phyloP scores from a whole-genome alignment of 805 yeast genomes.

The Wickerhamiella brachini region DNA sequence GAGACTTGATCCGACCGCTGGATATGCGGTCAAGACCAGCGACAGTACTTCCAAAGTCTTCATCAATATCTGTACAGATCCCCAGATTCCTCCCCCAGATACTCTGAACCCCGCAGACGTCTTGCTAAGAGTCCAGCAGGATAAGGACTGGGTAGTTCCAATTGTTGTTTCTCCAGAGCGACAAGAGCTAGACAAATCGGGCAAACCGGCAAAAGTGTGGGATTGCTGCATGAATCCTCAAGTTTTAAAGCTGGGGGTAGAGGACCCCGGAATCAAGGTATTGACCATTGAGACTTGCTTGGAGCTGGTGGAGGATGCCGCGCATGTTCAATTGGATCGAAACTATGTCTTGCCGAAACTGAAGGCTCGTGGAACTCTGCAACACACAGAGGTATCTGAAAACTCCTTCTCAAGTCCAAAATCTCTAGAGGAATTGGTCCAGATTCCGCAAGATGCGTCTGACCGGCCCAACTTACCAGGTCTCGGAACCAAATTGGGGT shows the following conservation, averaged over 20 bases:
- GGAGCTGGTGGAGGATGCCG: constrained; percentile 56
- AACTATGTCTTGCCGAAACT: constrained; percentile 56
- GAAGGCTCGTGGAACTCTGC: constrained; percentile 50
- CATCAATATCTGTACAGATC: constrained; percentile 60
- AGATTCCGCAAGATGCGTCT: neutral
- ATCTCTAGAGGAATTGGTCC: neutral
- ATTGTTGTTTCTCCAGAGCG: constrained; percentile 50
- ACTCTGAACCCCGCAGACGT: constrained; percentile 21
- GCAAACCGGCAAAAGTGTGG: constrained; percentile 46
- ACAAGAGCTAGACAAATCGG: constrained; percentile 48
- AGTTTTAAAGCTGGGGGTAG: constrained; percentile 48
- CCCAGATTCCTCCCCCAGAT: constrained; percentile 51
- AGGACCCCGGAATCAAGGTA: constrained; percentile 44
- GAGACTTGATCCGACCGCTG: constrained; percentile 41
- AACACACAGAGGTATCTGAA: constrained; percentile 25
- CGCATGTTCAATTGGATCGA: constrained; percentile 41
- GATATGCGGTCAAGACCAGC: constrained; percentile 42
- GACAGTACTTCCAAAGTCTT: constrained; percentile 47
- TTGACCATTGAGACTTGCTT: constrained; percentile 74
- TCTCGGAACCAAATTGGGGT: too few relatives aligned
- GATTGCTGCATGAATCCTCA: constrained; percentile 66
- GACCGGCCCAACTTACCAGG: neutral
- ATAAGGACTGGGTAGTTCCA: constrained; percentile 77
- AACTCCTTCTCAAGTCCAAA: neutral
- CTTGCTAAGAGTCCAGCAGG: constrained; percentile 50